phyloP scores from a whole-genome alignment of 352 stramenopile genomes.

The Pythium vanterpoolii region DNA sequence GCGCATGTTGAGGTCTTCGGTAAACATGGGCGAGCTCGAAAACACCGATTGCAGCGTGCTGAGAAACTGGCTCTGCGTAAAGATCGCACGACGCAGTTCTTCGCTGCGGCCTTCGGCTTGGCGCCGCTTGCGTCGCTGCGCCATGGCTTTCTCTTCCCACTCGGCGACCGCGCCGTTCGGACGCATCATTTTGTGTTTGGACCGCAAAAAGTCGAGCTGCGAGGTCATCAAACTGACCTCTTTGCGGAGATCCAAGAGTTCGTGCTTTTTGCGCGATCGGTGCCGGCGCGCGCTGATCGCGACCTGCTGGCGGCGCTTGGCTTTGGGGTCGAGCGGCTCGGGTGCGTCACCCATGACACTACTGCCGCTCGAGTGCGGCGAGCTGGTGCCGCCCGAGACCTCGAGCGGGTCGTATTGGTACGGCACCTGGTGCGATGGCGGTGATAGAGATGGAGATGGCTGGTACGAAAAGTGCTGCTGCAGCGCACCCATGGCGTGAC shows the following conservation, averaged over 20 bases:
- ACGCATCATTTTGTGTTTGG: conserved; percentile 35
- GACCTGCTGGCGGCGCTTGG: conserved; percentile 42
- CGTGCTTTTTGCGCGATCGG: conserved; percentile 54
- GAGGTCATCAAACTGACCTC: conserved; percentile 35
- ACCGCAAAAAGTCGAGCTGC: conserved; percentile 35
- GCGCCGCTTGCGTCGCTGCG: conserved; percentile 36
- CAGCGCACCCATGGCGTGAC: neutral
- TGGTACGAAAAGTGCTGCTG: conserved; percentile 11
- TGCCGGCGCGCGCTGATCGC: conserved; percentile 45
- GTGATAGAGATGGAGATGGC: neutral
- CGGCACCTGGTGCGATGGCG: neutral
- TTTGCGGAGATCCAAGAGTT: conserved; percentile 45
- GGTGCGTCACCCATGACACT: conserved; percentile 21
- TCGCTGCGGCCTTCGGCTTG: conserved; percentile 38
- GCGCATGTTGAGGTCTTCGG: conserved; percentile 42
- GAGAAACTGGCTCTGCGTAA: conserved; percentile 47
- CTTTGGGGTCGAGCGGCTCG: conserved; percentile 39
- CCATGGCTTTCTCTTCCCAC: conserved; percentile 44
- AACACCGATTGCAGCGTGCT: conserved; percentile 36
- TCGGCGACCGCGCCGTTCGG: conserved; percentile 23
- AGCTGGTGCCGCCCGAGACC: neutral
- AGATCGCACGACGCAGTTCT: conserved; percentile 42
- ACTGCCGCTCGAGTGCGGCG: conserved; percentile 24
- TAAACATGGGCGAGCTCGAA: conserved; percentile 22
- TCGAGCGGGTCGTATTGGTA: neutral